These are phyloP conservation scores for Colletotrichum karsti DNA, from an alignment of 2,329 filamentous ascomycete species.

Conservation along the genomic window DNA sequence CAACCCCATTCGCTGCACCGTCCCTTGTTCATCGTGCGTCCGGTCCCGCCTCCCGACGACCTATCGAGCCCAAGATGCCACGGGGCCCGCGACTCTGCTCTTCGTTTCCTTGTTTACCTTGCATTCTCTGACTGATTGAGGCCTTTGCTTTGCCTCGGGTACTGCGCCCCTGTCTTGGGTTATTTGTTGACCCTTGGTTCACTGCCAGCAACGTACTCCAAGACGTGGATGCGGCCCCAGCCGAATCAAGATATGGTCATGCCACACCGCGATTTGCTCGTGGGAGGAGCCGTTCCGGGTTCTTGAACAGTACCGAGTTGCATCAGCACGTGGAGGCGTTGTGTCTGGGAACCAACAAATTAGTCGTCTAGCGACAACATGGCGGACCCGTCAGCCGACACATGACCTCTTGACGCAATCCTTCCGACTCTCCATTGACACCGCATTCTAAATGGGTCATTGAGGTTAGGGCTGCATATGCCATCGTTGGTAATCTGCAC, in stretches of 20 bases:
- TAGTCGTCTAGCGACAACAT: neutral
- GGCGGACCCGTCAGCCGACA: constrained; percentile 7
- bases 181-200: neutral
- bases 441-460: constrained; percentile 9
- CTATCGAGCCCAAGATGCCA: neutral
- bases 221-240: neutral
- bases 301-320: neutral
- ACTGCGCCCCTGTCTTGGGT: neutral
- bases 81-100: neutral
- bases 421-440: constrained; percentile 1
- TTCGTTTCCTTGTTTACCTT: neutral
- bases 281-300: neutral
- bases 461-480: constrained; percentile 29
- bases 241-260: neutral
- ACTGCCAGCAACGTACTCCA: neutral
- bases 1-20: constrained; percentile 8
- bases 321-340: neutral
- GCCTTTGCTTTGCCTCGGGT: neutral
- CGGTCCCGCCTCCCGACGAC: constrained; percentile 1
- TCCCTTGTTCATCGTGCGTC: constrained; percentile 8
- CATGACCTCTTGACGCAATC: constrained; percentile 13
- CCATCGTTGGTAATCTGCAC: constrained; percentile 20
- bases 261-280: constrained; percentile 6
- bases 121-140: neutral
- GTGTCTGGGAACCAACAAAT: neutral